Evolutionary conservation across 495 filamentous ascomycete species (phyloP).

Genomic region (Pseudotulostoma volvatum): DNA sequence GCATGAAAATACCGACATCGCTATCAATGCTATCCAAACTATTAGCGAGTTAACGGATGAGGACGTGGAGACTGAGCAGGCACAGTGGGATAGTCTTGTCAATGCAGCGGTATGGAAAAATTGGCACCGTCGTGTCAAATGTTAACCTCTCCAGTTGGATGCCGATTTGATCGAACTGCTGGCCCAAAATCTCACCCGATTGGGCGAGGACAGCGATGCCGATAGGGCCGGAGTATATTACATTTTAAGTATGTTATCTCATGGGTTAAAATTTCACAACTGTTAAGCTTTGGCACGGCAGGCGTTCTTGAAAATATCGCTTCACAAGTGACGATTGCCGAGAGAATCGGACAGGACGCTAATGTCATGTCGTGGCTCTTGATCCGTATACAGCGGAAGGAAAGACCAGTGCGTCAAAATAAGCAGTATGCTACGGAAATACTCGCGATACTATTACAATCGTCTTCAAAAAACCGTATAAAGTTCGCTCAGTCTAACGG

Average conservation of each 20-base stretch:
- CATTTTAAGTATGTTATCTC: conserved; percentile 41
- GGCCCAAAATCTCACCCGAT: conserved; percentile 61
- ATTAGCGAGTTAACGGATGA: conserved; percentile 89
- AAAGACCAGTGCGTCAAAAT: conserved; percentile 59
- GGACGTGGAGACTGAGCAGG: conserved; percentile 69
- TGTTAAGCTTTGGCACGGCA: too few species aligned
- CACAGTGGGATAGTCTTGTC: conserved; percentile 69
- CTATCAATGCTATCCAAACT: conserved; percentile 80
- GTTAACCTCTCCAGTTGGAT: conserved; percentile 37
- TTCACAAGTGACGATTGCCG: conserved; percentile 46
- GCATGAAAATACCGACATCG: conserved; percentile 96
- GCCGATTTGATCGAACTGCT: conserved; percentile 73
- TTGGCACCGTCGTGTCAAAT: too few species aligned
- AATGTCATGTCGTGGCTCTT: conserved; percentile 61
- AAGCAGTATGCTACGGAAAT: conserved; percentile 92
- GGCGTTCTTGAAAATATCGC: conserved; percentile 74
- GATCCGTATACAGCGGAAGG: conserved; percentile 45
- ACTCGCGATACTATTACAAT: conserved; percentile 69
- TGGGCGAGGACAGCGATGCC: conserved; percentile 64
- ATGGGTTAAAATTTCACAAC: too few species aligned
- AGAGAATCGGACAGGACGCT: conserved; percentile 51
- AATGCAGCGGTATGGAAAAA: conserved; percentile 59
- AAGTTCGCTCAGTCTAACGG: conserved; percentile 51
- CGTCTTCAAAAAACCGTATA: conserved; percentile 44
- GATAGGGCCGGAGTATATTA: conserved; percentile 80